phyloP scores from a whole-genome alignment of 2,329 filamentous ascomycete species.

The Hortaea sp. region DNA sequence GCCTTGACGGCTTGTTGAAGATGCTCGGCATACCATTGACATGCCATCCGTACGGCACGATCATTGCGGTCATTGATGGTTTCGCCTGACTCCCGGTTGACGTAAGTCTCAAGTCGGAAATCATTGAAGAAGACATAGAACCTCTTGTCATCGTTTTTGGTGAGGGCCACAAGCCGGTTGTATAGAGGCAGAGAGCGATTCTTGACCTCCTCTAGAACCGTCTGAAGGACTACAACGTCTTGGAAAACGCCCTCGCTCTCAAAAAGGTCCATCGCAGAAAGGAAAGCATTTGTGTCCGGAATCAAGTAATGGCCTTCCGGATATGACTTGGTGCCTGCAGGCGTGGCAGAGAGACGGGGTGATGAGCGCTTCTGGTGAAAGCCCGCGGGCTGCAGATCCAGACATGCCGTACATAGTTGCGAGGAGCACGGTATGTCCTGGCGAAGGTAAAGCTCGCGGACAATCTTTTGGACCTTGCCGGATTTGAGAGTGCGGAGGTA shows the following conservation, averaged over 20 bases:
- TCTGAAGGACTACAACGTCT: conserved; percentile 94
- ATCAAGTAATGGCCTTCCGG: conserved; percentile 87
- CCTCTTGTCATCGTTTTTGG: conserved; percentile 90
- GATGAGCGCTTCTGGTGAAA: conserved; percentile 67
- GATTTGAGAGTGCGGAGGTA: conserved; percentile 90
- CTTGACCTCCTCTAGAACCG: conserved; percentile 89
- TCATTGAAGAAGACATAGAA: conserved; percentile 99
- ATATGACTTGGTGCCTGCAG: conserved; percentile 71
- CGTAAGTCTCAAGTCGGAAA: conserved; percentile 84
- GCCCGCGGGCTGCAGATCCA: conserved; percentile 62
- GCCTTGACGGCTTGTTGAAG: conserved; percentile 53
- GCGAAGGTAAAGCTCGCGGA: conserved; percentile 88
- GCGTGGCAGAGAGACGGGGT: conserved; percentile 81
- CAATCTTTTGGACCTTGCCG: conserved; percentile 98
- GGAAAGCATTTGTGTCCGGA: conserved; percentile 89
- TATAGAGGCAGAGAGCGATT: conserved; percentile 91
- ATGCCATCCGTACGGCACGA: conserved; percentile 74
- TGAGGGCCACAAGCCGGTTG: conserved; percentile 80
- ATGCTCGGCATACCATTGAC: conserved; percentile 84
- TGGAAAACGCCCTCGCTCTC: conserved; percentile 87
- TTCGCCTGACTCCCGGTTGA: conserved; percentile 64
- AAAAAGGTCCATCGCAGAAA: conserved; percentile 95
- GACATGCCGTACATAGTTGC: conserved; percentile 69
- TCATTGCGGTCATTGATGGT: conserved; percentile 96
- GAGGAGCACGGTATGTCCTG: conserved; percentile 97